Evolutionary conservation across 1,139 yeast genomes (phyloP).

Genomic region (Trichomonascaceae sp.): DNA sequence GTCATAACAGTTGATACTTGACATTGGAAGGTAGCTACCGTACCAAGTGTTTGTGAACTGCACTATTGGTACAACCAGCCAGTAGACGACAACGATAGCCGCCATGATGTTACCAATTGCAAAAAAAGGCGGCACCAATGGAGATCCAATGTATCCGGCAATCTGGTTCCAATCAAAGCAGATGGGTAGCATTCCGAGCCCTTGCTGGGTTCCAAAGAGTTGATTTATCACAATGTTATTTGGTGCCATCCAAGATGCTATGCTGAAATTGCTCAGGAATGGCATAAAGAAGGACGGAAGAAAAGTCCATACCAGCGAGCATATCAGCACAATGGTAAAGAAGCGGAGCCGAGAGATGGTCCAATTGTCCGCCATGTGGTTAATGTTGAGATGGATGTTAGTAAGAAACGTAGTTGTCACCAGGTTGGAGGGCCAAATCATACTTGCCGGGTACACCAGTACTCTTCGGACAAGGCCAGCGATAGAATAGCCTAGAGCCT

Average conservation of each 20-base stretch:
- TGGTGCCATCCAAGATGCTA: slow-evolving; percentile 46
- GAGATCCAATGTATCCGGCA: slow-evolving; percentile 47
- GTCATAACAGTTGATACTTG: slow-evolving; percentile 32
- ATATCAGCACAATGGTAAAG: slow-evolving; percentile 30
- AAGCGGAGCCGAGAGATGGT: slow-evolving; percentile 35
- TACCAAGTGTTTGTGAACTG: slow-evolving; percentile 41
- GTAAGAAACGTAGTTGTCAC: slow-evolving; percentile 39
- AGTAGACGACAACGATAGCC: slow-evolving; percentile 34
- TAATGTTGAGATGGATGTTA: slow-evolving; percentile 47
- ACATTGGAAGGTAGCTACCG: slow-evolving; percentile 40
- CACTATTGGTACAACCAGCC: slow-evolving; percentile 34
- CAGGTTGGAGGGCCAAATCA: slow-evolving; percentile 47
- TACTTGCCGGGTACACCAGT: slow-evolving; percentile 15
- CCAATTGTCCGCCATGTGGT: slow-evolving; percentile 48
- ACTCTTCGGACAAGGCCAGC: slow-evolving; percentile 48
- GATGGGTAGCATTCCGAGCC: slow-evolving; percentile 50
- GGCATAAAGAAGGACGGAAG: slow-evolving; percentile 41
- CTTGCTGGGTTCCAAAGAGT: slow-evolving; percentile 45
- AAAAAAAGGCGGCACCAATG: slow-evolving; percentile 55
- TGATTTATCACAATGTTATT: slow-evolving; percentile 43
- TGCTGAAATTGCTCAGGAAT: slow-evolving; percentile 38
- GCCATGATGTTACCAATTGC: slow-evolving; percentile 39
- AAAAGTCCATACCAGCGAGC: slow-evolving; percentile 41
- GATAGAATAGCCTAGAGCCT: slow-evolving; percentile 50
- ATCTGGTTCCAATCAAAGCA: slow-evolving; percentile 48